Base-by-base conservation (phyloP, 2,329 filamentous ascomycete genomes). In the Aureobasidium namibiae region DNA sequence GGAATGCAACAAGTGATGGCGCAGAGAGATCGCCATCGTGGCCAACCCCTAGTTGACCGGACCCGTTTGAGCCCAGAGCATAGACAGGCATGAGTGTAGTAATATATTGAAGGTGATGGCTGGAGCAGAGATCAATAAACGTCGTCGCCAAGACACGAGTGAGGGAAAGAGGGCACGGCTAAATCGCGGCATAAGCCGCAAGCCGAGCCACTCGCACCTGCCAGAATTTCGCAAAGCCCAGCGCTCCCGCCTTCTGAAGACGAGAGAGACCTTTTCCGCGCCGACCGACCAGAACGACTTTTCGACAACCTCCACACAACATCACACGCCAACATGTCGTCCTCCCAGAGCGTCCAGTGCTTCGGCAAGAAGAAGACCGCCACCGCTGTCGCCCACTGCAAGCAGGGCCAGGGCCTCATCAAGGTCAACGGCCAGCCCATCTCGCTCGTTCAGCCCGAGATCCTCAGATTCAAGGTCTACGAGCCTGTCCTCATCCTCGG, bases 401-500 rank as follows among this genome's bases (percentile, higher is more conserved):
- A 92, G 86, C 86, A 84, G 76, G 87, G 87, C 75, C 88, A 88
- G 78, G 94, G 94, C 79, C 87, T 97, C 73, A 85, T 99, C 81
- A 96, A 95, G 85, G 94, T 96, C 81, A 99, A 97, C 84, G 94
- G 94, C 81, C 89, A 90, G 78, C 94, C 94, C 74, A 87, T 99
- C 73, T 82, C 83, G 74, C 89, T 97, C 73, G 89, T 96, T 73
- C 89, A 96, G 83, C 92, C 94, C 72, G 89, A 96, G 82, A 87
- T 96, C 79, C 85, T 99, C 74, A 89, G 94, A 79, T 96, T 95
- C 88, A 97, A 96, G 89, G 92, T 97, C 81, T 99, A 99, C 87
- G 94, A 99, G 82, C 94, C 94, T 72, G 82, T 99, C 79, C 87
- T 99, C 72, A 89, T 99, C 75, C 86, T 97, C 75, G 94, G 94